phyloP scores from a whole-genome alignment of 345 rosid genomes.

The Brassica cretica region DNA sequence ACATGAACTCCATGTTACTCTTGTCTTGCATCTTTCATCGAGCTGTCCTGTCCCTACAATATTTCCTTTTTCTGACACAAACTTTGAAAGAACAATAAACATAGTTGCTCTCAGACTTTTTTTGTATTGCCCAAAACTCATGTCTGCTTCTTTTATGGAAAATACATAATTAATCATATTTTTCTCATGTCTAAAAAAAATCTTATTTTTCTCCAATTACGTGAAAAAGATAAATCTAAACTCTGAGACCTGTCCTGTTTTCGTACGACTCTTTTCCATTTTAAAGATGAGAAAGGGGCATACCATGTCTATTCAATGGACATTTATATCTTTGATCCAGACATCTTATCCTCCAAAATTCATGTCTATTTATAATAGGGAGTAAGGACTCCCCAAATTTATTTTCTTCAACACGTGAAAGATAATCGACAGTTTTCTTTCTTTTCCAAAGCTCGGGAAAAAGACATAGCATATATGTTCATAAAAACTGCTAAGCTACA shows the following conservation, averaged over 20 bases:
- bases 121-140: slow-evolving; percentile 18
- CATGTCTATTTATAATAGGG: slow-evolving; percentile 11
- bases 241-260: slow-evolving; percentile 16
- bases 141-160: slow-evolving; percentile 27
- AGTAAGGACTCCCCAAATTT: neutral
- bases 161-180: neutral
- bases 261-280: slow-evolving; percentile 15
- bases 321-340: slow-evolving; percentile 19
- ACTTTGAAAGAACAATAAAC: slow-evolving; percentile 6
- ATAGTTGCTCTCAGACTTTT: slow-evolving; percentile 24
- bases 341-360: slow-evolving; percentile 3
- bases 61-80: slow-evolving; percentile 23
- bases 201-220: slow-evolving; percentile 4
- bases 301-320: slow-evolving; percentile 6
- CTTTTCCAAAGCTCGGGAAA: neutral
- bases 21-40: slow-evolving; percentile 33
- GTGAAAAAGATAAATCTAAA: slow-evolving; percentile 17
- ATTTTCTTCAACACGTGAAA: slow-evolving; percentile 14
- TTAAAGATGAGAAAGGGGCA: slow-evolving; percentile 2
- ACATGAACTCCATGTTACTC: slow-evolving; percentile 42
- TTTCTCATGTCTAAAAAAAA: neutral
- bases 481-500: neutral
- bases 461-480: slow-evolving; percentile 5
- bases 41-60: slow-evolving; percentile 30
- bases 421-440: slow-evolving; percentile 1